These are phyloP conservation scores for Gardenia jasminoides DNA, from an alignment of 257 asterid genomes.

Conservation along the genomic window DNA sequence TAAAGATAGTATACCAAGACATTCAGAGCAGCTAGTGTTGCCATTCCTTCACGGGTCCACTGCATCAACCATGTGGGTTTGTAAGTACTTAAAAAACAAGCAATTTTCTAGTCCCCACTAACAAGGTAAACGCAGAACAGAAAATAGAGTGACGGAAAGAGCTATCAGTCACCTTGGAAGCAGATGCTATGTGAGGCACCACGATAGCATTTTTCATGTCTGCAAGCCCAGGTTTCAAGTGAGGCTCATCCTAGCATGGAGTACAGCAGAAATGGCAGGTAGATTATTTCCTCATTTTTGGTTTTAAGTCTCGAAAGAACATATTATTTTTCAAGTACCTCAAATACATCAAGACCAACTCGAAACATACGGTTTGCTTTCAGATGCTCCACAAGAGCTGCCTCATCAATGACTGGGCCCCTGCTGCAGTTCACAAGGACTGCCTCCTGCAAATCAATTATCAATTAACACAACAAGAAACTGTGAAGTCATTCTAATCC, in stretches of 20 bases:
- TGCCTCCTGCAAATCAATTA: slow-evolving; percentile 56
- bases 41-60: slow-evolving; percentile 99
- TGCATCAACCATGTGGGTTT: slow-evolving; percentile 28
- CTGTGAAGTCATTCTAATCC: neutral
- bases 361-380: slow-evolving; percentile 93
- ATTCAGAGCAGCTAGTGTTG: slow-evolving; percentile 87
- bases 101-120: neutral
- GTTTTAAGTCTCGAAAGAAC: neutral
- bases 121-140: neutral
- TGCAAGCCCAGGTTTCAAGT: slow-evolving; percentile 91
- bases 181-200: slow-evolving; percentile 98
- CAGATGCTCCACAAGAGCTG: slow-evolving; percentile 90
- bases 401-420: slow-evolving; percentile 95
- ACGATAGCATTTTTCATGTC: slow-evolving; percentile 85
- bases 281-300: neutral
- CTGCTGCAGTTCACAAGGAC: slow-evolving; percentile 93
- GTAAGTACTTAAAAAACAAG: neutral
- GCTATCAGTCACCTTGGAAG: slow-evolving; percentile 66
- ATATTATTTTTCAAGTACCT: slow-evolving; percentile 53
- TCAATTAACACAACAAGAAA: neutral
- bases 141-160: neutral
- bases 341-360: slow-evolving; percentile 99
- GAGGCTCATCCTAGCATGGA: slow-evolving; percentile 71
- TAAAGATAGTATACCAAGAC: slow-evolving; percentile 62
- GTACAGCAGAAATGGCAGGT: neutral